Evolutionary conservation across 805 yeast species (phyloP), one percentile per base, ranked within the genome.

Genomic region (Komagataella pastoris): DNA sequence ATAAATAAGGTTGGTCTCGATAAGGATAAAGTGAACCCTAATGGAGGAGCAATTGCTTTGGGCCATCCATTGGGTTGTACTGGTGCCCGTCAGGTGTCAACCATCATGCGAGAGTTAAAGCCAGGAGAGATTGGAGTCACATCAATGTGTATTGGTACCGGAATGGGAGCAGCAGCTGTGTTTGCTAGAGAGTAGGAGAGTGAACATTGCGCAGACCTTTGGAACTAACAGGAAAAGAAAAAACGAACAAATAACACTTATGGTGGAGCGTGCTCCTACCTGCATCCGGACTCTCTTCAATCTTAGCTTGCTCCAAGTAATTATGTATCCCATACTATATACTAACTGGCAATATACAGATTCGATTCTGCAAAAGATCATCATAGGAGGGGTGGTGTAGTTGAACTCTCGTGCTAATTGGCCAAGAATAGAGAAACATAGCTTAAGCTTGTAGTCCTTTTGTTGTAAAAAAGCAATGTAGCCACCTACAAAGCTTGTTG

Each of bases 121-220:
- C 65, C 77, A 24, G 95, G 91, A 55, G 81, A 89, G 71, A 70
- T 89, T 57, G 98, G 98, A 57, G 83, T 91, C 51, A 86, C 95
- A 10, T 85, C 95, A 56, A 91, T 91, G 98, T 91, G 98, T 73
- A 83, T 91, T 57, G 98, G 98, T 61, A 88, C 97, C 43, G 98
- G 98, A 60, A 91, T 90, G 95, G 98, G 98, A 57, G 97, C 97
- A 40, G 98, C 98, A 49, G 85, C 91, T 12, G 73, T 90, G 47
- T 76, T 91, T 59, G 76, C 88, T 47, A 84, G 77, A 61, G 98
- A 91, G 72, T 88, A 74, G 64, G 12, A 12, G 10, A 14, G 40
- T 3, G 8, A 30, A 10, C 14, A 30, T 14, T 21, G 23, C 6
- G 5, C 2, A 21, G 23, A 3, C 23, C 6, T 21, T 21, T 21